phyloP scores from a whole-genome alignment of 495 filamentous ascomycete species.

The Xylaria grammica region DNA sequence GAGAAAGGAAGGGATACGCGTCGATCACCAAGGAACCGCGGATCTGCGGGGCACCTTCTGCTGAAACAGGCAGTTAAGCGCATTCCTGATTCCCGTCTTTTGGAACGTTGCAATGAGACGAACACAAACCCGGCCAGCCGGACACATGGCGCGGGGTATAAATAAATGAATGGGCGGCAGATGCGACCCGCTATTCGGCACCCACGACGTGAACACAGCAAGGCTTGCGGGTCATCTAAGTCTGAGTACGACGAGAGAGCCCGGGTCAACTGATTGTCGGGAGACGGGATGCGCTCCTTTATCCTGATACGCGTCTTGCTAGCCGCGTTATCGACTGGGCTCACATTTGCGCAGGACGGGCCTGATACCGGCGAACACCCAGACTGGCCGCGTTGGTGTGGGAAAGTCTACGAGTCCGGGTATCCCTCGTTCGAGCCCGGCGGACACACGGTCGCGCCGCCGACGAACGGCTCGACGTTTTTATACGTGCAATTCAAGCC shows the following conservation, averaged over 20 bases:
- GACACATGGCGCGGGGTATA: neutral
- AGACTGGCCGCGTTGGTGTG: slow-evolving; percentile 62
- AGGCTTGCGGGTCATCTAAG: neutral
- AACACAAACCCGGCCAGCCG: neutral
- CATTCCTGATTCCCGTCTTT: neutral
- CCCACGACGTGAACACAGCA: too few species aligned
- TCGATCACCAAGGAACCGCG: slow-evolving; percentile 10
- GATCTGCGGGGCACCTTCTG: slow-evolving; percentile 7
- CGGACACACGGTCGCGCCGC: slow-evolving; percentile 58
- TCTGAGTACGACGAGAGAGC: neutral
- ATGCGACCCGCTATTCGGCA: too few species aligned
- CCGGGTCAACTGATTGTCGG: neutral
- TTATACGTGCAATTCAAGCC: slow-evolving; percentile 64
- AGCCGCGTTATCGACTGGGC: neutral
- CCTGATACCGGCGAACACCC: slow-evolving; percentile 50
- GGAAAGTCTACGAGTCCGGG: slow-evolving; percentile 61
- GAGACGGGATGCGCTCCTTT: neutral
- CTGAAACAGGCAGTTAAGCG: slow-evolving; percentile 16
- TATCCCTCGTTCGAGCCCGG: slow-evolving; percentile 66
- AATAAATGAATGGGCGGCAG: neutral
- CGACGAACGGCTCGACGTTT: slow-evolving; percentile 44
- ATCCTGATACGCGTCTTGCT: neutral
- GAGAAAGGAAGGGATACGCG: neutral
- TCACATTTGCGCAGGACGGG: slow-evolving; percentile 28
- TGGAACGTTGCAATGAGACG: slow-evolving; percentile 14